Percentiles rank a stretch among this genome's conserved stretches.
Evolutionary conservation across 2,329 filamentous ascomycete genomes (phyloP).

Genomic region (Ophiosphaerella herpotricha): DNA sequence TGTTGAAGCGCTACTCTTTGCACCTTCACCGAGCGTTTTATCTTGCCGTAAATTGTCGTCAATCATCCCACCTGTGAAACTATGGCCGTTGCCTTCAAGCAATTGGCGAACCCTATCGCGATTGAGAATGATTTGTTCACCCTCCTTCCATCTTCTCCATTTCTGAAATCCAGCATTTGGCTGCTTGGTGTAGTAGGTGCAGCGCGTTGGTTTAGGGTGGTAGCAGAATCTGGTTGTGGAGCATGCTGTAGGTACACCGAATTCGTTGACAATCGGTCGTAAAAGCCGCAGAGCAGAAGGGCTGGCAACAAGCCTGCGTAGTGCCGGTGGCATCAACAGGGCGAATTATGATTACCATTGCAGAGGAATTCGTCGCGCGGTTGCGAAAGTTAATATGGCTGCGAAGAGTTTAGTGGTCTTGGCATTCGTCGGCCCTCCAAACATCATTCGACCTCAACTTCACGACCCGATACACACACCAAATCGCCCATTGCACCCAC

Average conservation of each 20-base stretch:
- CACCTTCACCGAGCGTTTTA: not conserved
- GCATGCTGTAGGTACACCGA: slow-evolving; percentile 25
- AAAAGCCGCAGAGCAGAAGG: slow-evolving; percentile 49
- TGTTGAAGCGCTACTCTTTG: slow-evolving; percentile 20
- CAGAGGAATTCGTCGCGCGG: not conserved
- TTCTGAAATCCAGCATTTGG: slow-evolving; percentile 4
- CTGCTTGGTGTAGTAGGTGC: slow-evolving; percentile 15
- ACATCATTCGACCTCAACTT: slow-evolving; percentile 40
- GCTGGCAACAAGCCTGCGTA: slow-evolving; percentile 53
- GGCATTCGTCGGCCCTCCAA: slow-evolving; percentile 16
- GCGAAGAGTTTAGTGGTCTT: slow-evolving; percentile 22
- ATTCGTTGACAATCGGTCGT: slow-evolving; percentile 36
- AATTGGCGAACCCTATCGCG: slow-evolving; percentile 12
- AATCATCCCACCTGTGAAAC: not conserved
- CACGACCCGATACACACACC: slow-evolving; percentile 32
- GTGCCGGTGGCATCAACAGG: slow-evolving; percentile 50
- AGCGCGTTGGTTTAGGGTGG: slow-evolving; percentile 14
- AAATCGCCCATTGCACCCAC: slow-evolving; percentile 41
- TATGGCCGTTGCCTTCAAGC: slow-evolving; percentile 6
- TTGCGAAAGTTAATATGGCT: slow-evolving; percentile 16
- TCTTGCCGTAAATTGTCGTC: slow-evolving; percentile 1
- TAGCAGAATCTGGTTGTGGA: slow-evolving; percentile 21
- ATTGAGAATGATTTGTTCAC: slow-evolving; percentile 2
- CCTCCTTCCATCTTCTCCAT: slow-evolving; percentile 22
- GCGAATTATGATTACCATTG: slow-evolving; percentile 24